phyloP scores from a whole-genome alignment of 2,329 filamentous ascomycete genomes.

The Claviceps fusiformis region DNA sequence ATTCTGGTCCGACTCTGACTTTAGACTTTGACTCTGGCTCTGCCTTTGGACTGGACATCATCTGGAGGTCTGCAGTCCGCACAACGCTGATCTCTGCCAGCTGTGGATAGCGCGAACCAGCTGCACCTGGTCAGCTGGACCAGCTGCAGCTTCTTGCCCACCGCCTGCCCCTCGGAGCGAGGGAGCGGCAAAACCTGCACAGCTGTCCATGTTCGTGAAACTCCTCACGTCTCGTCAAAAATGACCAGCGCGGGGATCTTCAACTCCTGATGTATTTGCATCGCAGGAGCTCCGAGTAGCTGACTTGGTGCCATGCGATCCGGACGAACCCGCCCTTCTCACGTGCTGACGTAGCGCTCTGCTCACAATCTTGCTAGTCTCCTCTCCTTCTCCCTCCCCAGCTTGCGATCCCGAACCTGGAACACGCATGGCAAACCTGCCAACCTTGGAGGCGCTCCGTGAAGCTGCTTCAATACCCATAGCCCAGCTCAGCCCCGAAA shows the following conservation, averaged over 20 bases:
- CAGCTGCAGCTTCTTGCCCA: not conserved
- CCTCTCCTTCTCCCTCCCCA: not conserved
- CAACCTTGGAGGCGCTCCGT: conserved; percentile 12
- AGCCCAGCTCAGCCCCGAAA: conserved; percentile 37
- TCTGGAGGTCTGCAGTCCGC: too few relatives aligned
- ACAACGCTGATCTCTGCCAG: too few relatives aligned
- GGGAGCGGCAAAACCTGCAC: not conserved
- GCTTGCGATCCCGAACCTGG: not conserved
- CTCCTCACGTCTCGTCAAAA: not conserved
- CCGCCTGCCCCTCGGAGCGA: conserved; percentile 1
- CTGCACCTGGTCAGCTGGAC: not conserved
- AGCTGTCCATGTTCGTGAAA: not conserved
- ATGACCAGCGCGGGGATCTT: not conserved
- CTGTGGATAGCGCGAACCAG: not conserved
- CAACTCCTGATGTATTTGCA: not conserved
- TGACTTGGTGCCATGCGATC: not conserved
- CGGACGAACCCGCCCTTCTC: not conserved
- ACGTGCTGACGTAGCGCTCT: not conserved
- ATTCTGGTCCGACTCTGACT: too few relatives aligned
- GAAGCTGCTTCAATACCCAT: conserved; percentile 34
- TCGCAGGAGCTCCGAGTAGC: not conserved
- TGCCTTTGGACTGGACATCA: too few relatives aligned
- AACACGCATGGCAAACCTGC: conserved; percentile 13
- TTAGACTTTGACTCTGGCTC: too few relatives aligned
- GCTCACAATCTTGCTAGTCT: not conserved